A percentile compares a stretch with the other conserved stretches of the same genome.
Evolutionary conservation across 2,329 filamentous ascomycete species (phyloP).

Genomic region (Blastomyces percursus): DNA sequence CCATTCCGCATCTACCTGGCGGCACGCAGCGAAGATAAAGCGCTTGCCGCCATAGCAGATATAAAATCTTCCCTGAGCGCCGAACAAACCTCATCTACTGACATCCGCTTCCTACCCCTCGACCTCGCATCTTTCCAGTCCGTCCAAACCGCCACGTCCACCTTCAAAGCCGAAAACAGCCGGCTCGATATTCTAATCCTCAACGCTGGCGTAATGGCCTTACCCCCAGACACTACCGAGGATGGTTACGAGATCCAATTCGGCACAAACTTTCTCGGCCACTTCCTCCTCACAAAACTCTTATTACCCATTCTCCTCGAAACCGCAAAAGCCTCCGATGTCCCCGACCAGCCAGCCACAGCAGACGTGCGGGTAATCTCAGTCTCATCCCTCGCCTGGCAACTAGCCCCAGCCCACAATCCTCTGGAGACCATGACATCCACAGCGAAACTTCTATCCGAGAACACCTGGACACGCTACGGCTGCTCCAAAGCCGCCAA

Average conservation of each 20-base stretch:
- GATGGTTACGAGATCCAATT: slow-evolving; percentile 37
- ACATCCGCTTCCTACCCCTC: slow-evolving; percentile 38
- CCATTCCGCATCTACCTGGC: slow-evolving; percentile 46
- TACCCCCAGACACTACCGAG: slow-evolving; percentile 27
- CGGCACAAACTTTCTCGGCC: slow-evolving; percentile 39
- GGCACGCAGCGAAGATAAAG: slow-evolving; percentile 37
- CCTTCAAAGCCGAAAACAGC: slow-evolving; percentile 31
- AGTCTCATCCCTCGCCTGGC: slow-evolving; percentile 28
- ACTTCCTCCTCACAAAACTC: slow-evolving; percentile 36
- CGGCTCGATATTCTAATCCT: slow-evolving; percentile 38
- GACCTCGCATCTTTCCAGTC: slow-evolving; percentile 43
- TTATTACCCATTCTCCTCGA: slow-evolving; percentile 32
- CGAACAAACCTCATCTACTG: slow-evolving; percentile 16
- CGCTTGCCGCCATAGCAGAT: slow-evolving; percentile 36
- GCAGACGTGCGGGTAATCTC: slow-evolving; percentile 29
- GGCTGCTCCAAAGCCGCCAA: slow-evolving; percentile 43
- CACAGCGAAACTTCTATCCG: slow-evolving; percentile 23
- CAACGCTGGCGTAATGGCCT: slow-evolving; percentile 40
- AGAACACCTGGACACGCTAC: slow-evolving; percentile 38
- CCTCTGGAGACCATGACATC: slow-evolving; percentile 28
- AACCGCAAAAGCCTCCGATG: slow-evolving; percentile 21
- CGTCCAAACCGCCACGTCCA: slow-evolving; percentile 35
- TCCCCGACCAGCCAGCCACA: slow-evolving; percentile 6
- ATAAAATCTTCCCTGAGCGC: slow-evolving; percentile 26
- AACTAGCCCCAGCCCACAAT: slow-evolving; percentile 22